A percentile compares a stretch with the other conserved stretches of the same genome.
Evolutionary conservation across 495 filamentous ascomycete species (phyloP).

Genomic region (Venustampulla echinocandica): DNA sequence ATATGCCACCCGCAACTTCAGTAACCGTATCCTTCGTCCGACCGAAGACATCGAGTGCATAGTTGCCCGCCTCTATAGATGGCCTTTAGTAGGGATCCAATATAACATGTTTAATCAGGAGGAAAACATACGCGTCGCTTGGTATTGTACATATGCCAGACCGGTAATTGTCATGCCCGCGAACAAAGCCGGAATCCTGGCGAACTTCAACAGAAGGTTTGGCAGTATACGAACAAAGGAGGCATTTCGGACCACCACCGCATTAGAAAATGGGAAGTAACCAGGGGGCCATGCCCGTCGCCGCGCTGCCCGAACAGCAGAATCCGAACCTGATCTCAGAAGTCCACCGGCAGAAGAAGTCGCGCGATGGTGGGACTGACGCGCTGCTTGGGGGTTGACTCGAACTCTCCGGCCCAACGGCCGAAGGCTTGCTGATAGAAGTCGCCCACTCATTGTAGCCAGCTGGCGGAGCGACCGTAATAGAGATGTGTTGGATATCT

Average conservation of each 20-base stretch:
- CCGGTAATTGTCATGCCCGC: slow-evolving; percentile 81
- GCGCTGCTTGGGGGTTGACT: slow-evolving; percentile 44
- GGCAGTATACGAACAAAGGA: slow-evolving; percentile 85
- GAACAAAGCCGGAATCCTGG: slow-evolving; percentile 80
- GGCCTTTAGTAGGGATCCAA: neutral
- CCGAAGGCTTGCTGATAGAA: slow-evolving; percentile 58
- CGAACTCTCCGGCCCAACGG: slow-evolving; percentile 54
- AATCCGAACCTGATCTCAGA: slow-evolving; percentile 57
- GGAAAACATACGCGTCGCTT: slow-evolving; percentile 68
- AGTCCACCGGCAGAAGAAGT: slow-evolving; percentile 57
- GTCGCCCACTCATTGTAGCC: slow-evolving; percentile 69
- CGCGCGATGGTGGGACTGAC: slow-evolving; percentile 56
- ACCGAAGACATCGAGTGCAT: slow-evolving; percentile 71
- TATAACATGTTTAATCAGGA: neutral
- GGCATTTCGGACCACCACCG: slow-evolving; percentile 72
- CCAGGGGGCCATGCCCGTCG: slow-evolving; percentile 67
- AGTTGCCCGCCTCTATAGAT: slow-evolving; percentile 72
- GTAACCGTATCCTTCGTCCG: slow-evolving; percentile 60
- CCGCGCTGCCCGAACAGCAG: slow-evolving; percentile 46
- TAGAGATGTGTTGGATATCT: slow-evolving; percentile 1
- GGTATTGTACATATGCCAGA: slow-evolving; percentile 89
- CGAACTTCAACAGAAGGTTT: slow-evolving; percentile 78
- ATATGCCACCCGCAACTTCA: slow-evolving; percentile 53
- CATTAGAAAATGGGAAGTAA: slow-evolving; percentile 71
- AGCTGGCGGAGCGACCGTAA: slow-evolving; percentile 7